Evolutionary conservation across 352 stramenopile species (phyloP).

Genomic region (Pythium pectinolyticum): DNA sequence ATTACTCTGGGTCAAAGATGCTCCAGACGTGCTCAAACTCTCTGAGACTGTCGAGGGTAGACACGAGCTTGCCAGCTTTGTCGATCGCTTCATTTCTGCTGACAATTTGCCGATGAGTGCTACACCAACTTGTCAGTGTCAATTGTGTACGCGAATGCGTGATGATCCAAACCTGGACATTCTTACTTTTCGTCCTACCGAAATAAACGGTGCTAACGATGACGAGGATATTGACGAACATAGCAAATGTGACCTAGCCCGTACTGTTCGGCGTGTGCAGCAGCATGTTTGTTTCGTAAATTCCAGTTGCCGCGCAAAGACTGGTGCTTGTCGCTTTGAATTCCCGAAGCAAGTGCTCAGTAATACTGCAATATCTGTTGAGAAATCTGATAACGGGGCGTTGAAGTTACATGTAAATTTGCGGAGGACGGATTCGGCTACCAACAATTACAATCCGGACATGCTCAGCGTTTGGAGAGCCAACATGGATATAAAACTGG

Average conservation of each 20-base stretch:
- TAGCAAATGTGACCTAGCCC: conserved; percentile 18
- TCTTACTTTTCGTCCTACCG: background rate
- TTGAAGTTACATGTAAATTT: background rate
- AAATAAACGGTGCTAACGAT: no score
- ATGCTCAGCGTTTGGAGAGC: background rate
- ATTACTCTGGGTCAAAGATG: conserved; percentile 25
- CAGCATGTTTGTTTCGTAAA: conserved; percentile 12
- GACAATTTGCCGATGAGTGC: background rate
- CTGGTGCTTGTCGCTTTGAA: conserved; percentile 10
- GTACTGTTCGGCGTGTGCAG: conserved; percentile 19
- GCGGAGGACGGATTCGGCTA: background rate
- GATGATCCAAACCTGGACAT: background rate
- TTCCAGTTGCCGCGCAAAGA: conserved; percentile 11
- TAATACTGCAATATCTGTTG: background rate
- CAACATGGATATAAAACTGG: conserved; percentile 23
- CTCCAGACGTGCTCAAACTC: conserved; percentile 19
- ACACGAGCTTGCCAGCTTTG: background rate
- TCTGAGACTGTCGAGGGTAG: conserved; percentile 14
- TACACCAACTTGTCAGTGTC: background rate
- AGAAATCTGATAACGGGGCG: background rate
- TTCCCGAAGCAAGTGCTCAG: conserved; percentile 8
- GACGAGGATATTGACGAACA: no score
- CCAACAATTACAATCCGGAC: background rate
- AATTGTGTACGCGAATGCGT: background rate
- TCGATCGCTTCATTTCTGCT: background rate